These are phyloP conservation scores for Carallia brachiata DNA, from an alignment of 345 rosid species.

Conservation along the genomic window DNA sequence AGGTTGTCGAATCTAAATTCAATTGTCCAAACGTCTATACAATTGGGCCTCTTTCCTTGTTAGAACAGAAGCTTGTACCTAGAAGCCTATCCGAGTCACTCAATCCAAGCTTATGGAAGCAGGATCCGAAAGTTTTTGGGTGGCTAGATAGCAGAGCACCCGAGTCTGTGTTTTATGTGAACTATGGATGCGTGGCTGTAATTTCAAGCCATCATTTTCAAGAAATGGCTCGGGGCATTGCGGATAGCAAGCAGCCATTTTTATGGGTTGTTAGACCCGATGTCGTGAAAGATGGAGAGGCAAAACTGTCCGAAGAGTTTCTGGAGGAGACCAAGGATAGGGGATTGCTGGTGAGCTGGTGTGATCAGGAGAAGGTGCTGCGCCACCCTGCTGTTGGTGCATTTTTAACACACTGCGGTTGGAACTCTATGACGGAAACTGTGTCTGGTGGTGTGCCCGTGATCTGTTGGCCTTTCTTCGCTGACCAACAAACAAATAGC, in stretches of 20 bases:
- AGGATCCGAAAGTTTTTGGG: constrained; percentile 8
- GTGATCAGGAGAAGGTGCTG: constrained; percentile 16
- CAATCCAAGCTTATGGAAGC: constrained; percentile 21
- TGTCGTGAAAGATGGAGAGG: constrained; percentile 1
- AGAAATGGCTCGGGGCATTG: constrained; percentile 23
- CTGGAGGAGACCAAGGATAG: not conserved
- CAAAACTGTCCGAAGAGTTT: constrained; percentile 5
- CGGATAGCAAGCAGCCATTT: constrained; percentile 22
- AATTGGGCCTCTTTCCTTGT: constrained; percentile 19
- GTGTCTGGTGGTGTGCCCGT: constrained; percentile 36
- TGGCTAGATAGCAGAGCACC: constrained; percentile 19
- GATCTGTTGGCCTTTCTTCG: constrained; percentile 40
- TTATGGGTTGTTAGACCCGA: constrained; percentile 17
- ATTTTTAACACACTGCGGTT: too few relatives aligned
- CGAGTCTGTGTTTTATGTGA: constrained; percentile 19
- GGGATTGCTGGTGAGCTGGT: constrained; percentile 21
- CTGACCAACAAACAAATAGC: constrained; percentile 27
- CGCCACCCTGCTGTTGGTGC: not conserved
- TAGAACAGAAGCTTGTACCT: not conserved
- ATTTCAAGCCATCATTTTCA: constrained; percentile 1
- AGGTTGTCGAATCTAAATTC: constrained; percentile 9
- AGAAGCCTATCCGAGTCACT: not conserved
- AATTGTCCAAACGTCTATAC: constrained; percentile 15
- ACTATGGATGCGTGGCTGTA: constrained; percentile 17
- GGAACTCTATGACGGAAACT: constrained; percentile 13